Evolutionary conservation across 257 asterid genomes (phyloP).

Genomic region (Jasminum sambac): DNA sequence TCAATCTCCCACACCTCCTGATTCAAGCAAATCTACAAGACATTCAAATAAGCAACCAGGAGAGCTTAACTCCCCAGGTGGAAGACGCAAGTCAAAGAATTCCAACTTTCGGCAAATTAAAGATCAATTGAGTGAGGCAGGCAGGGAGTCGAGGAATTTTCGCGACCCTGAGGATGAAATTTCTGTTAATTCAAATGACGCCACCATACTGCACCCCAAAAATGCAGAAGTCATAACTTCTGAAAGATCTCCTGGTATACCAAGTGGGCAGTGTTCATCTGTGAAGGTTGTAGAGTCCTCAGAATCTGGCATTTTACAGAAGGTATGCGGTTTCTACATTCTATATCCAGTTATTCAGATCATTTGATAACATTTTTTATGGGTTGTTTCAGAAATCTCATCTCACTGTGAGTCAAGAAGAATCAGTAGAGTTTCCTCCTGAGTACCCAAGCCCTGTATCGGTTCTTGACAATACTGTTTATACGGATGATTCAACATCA

Average conservation of each 20-base stretch:
- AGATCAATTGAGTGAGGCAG: slow-evolving; percentile 48
- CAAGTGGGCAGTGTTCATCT: slow-evolving; percentile 35
- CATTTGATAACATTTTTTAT: slow-evolving; percentile 25
- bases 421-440: slow-evolving; percentile 44
- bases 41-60: slow-evolving; percentile 53
- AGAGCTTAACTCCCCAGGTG: slow-evolving; percentile 70
- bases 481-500: slow-evolving; percentile 57
- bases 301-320: slow-evolving; percentile 34
- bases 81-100: slow-evolving; percentile 60
- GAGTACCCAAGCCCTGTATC: slow-evolving; percentile 90
- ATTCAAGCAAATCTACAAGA: slow-evolving; percentile 55
- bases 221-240: slow-evolving; percentile 40
- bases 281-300: slow-evolving; percentile 27
- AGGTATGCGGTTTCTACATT: slow-evolving; percentile 39
- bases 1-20: slow-evolving; percentile 73
- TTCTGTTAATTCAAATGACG: slow-evolving; percentile 42
- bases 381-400: slow-evolving; percentile 54
- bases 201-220: slow-evolving; percentile 31
- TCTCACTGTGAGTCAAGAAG: slow-evolving; percentile 44
- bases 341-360: slow-evolving; percentile 3
- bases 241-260: slow-evolving; percentile 37
- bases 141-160: slow-evolving; percentile 37
- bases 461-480: slow-evolving; percentile 61
- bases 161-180: slow-evolving; percentile 38
- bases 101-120: slow-evolving; percentile 38